Percentiles rank a stretch among this genome's conserved stretches.
Evolutionary conservation across 2,329 filamentous ascomycete genomes (phyloP).

Genomic region (Neoarthrinium moseri): DNA sequence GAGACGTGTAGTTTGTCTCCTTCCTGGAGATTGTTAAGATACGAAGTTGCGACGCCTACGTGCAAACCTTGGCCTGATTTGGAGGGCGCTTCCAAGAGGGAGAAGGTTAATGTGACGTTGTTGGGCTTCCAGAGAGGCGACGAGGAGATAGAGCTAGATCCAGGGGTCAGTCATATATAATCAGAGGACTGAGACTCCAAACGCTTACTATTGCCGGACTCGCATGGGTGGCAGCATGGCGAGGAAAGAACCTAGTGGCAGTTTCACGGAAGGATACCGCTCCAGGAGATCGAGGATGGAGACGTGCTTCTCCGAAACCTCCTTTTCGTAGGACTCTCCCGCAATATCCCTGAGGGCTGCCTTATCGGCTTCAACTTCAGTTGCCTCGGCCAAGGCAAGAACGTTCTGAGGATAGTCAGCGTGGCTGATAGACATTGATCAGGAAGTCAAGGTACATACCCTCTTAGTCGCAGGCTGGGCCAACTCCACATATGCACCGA

Average conservation of each 20-base stretch:
- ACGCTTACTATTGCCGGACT: slow-evolving; percentile 49
- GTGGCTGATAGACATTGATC: not conserved
- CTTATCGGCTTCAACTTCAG: slow-evolving; percentile 40
- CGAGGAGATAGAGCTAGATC: slow-evolving; percentile 47
- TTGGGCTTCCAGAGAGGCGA: slow-evolving; percentile 42
- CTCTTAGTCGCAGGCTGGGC: slow-evolving; percentile 58
- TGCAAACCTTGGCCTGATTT: slow-evolving; percentile 20
- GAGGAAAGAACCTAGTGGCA: slow-evolving; percentile 39
- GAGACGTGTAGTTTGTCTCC: slow-evolving; percentile 12
- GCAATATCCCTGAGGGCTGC: slow-evolving; percentile 36
- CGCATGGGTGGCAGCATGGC: slow-evolving; percentile 62
- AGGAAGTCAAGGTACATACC: slow-evolving; percentile 12
- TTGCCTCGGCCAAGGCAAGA: slow-evolving; percentile 44
- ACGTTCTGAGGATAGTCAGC: slow-evolving; percentile 31
- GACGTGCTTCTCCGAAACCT: slow-evolving; percentile 19
- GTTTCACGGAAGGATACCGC: slow-evolving; percentile 35
- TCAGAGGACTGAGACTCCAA: no score
- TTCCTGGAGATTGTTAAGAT: slow-evolving; percentile 32
- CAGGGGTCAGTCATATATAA: not conserved
- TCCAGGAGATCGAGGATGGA: slow-evolving; percentile 24
- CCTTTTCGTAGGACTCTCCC: slow-evolving; percentile 24
- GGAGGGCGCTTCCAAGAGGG: slow-evolving; percentile 45
- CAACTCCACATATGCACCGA: slow-evolving; percentile 59
- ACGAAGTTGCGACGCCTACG: slow-evolving; percentile 39
- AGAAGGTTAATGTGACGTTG: slow-evolving; percentile 52